Base-by-base conservation (phyloP, 371 early-diverging fungal genomes). In the Mortierella sp. region DNA sequence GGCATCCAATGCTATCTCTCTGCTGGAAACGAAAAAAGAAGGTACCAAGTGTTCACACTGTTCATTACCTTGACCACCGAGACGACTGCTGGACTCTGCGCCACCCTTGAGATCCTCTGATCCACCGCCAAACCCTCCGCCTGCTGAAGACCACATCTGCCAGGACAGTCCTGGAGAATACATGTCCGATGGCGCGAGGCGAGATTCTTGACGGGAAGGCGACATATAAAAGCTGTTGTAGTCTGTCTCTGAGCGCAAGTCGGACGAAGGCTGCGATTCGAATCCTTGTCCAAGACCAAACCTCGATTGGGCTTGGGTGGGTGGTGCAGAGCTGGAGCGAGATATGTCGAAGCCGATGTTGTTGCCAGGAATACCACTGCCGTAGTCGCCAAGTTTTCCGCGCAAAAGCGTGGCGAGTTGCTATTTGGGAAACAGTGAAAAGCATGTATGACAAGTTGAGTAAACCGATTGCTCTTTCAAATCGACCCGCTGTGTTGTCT, bases 111-210 rank as follows among this genome's bases (percentile, higher is more conserved):
- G 63, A 40, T 77, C 82, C 10, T 82, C 82, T 52, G 80, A 80
- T 75, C 73, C 80, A 43, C 40, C 29, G 1, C 76, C 76, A 26
- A 77, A 47, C 13, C 71, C 74, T 19, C 67, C 63, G 13, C 67
- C 47, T 50, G 79, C 66, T 2, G 77, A 68, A 2, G 79, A 75
- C 84, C 84, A 83, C 79, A 76, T 75, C 45, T 83, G 67, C 84
- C 84, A 83, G 37, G 83, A 75, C 9, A 73, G 64, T n/a, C 84
- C 84, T 37, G 84, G 84, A 2, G 84, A 79, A 61, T 83, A 83
- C 73, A 79, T 70, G 43, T 65, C 58, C 44, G 84, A 76, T 1
- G 70, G 31, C 0, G 76, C 71, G 39, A 79, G 37, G 26, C 71
- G 70, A 16, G 79, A 73, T n/a, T 83, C 84, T 69, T 79, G 84